Conservation (phyloP, 169 alveolate genomes). For the Amoebophrya sp. region DNA sequence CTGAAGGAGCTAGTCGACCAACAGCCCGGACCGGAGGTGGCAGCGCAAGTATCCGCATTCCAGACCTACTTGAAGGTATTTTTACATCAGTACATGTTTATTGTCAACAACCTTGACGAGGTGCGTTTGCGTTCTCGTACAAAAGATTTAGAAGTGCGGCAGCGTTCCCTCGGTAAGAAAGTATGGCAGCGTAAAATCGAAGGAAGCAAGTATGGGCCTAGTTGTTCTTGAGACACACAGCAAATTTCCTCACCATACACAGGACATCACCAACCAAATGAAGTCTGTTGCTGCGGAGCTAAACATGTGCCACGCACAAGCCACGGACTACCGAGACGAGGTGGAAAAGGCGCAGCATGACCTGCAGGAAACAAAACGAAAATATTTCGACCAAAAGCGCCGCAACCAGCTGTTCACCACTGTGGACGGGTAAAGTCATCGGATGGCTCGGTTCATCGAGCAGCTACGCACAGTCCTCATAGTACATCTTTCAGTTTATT, state of each 20-base stretch:
- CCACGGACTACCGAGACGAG: not conserved
- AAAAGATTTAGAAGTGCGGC: too few species aligned
- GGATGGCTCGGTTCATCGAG: too few species aligned
- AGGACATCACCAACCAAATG: not conserved
- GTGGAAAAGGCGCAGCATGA: not conserved
- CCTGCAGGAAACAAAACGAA: not conserved
- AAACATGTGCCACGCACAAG: not conserved
- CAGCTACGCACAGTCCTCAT: too few species aligned
- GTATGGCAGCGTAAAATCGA: too few species aligned
- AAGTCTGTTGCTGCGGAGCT: not conserved
- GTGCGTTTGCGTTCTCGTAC: too few species aligned
- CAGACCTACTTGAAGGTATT: not conserved
- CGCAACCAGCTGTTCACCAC: not conserved
- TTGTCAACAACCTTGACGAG: too few species aligned
- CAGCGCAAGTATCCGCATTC: not conserved
- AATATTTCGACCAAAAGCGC: not conserved
- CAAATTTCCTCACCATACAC: too few species aligned
- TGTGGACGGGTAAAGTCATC: not conserved
- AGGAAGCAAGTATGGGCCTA: too few species aligned
- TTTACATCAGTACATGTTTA: too few species aligned
- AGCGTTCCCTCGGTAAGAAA: too few species aligned
- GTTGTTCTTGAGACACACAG: too few species aligned
- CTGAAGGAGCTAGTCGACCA: slow-evolving; percentile 46
- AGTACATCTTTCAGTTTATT: too few species aligned
- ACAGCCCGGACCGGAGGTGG: not conserved